phyloP scores from a whole-genome alignment of 2,329 filamentous ascomycete species.

The Fusarium longipes region DNA sequence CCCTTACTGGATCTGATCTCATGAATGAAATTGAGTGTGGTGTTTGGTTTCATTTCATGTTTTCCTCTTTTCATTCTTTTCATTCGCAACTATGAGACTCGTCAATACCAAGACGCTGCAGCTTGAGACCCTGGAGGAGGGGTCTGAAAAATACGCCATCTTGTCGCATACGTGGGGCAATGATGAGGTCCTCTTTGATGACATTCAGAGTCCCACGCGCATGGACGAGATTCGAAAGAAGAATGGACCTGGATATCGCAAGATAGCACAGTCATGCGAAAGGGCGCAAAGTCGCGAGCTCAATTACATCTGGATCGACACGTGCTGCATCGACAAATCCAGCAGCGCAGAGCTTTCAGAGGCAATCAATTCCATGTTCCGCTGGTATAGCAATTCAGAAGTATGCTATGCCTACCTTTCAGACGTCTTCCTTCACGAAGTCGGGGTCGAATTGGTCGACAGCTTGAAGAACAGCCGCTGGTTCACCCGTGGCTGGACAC shows the following conservation, averaged over 20 bases:
- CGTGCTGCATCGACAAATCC: slow-evolving; percentile 45
- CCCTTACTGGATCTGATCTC: slow-evolving; percentile 6
- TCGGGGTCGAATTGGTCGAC: slow-evolving; percentile 23
- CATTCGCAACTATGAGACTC: slow-evolving; percentile 40
- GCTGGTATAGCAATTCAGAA: slow-evolving; percentile 41
- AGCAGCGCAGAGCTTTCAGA: slow-evolving; percentile 45
- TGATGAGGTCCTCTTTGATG: slow-evolving; percentile 43
- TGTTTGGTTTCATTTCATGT: slow-evolving; percentile 15
- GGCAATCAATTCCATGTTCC: slow-evolving; percentile 45
- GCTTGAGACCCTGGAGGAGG: slow-evolving; percentile 37
- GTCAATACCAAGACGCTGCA: slow-evolving; percentile 45
- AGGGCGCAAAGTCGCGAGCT: slow-evolving; percentile 38
- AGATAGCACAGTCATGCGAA: slow-evolving; percentile 41
- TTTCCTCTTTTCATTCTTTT: slow-evolving; percentile 5
- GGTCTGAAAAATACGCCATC: slow-evolving; percentile 41
- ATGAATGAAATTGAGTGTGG: slow-evolving; percentile 5
- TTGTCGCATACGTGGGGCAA: slow-evolving; percentile 45
- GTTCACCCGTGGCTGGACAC: slow-evolving; percentile 44
- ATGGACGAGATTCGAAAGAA: slow-evolving; percentile 35
- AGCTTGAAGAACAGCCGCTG: slow-evolving; percentile 41
- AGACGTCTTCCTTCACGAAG: slow-evolving; percentile 34
- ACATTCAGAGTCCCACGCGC: slow-evolving; percentile 36
- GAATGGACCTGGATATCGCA: slow-evolving; percentile 39
- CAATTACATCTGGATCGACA: slow-evolving; percentile 44
- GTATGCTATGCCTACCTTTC: slow-evolving; percentile 42